phyloP scores from a whole-genome alignment of 2,329 filamentous ascomycete species.

The Rutstroemia sp. region DNA sequence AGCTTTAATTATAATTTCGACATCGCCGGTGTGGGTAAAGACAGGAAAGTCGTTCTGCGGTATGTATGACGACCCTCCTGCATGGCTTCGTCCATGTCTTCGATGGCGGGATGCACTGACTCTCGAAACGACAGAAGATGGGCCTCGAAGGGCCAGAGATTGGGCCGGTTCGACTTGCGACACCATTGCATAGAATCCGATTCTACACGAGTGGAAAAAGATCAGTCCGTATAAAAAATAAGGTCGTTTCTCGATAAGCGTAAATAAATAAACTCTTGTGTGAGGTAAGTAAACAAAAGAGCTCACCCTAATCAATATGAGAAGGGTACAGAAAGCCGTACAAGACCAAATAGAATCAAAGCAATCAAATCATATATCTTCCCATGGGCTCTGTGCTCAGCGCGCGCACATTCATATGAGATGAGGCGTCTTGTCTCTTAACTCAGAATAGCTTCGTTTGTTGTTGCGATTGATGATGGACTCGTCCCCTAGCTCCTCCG shows the following conservation, averaged over 20 bases:
- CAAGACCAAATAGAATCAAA: neutral
- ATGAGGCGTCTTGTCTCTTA: neutral
- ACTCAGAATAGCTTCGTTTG: neutral
- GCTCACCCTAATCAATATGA: neutral
- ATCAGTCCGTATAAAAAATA: neutral
- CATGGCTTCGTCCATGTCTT: slow-evolving; percentile 59
- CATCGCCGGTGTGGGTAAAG: slow-evolving; percentile 84
- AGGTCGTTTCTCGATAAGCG: no score
- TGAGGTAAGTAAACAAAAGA: neutral
- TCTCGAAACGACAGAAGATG: slow-evolving; percentile 53
- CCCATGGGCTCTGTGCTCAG: slow-evolving; percentile 2
- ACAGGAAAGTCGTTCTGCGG: slow-evolving; percentile 88
- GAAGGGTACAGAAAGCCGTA: neutral
- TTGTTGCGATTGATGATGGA: neutral
- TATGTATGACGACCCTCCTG: slow-evolving; percentile 60
- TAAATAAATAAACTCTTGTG: no score
- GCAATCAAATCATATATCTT: neutral
- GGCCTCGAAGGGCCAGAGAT: slow-evolving; percentile 50
- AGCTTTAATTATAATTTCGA: slow-evolving; percentile 74
- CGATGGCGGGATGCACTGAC: slow-evolving; percentile 44
- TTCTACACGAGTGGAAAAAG: neutral
- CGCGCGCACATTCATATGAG: neutral
- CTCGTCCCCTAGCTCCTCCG: slow-evolving; percentile 3
- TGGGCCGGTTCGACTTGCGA: slow-evolving; percentile 42
- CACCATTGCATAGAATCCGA: slow-evolving; percentile 41